Conservation (phyloP, 1,139 yeast species). For the Suhomyces bolitotheri region DNA sequence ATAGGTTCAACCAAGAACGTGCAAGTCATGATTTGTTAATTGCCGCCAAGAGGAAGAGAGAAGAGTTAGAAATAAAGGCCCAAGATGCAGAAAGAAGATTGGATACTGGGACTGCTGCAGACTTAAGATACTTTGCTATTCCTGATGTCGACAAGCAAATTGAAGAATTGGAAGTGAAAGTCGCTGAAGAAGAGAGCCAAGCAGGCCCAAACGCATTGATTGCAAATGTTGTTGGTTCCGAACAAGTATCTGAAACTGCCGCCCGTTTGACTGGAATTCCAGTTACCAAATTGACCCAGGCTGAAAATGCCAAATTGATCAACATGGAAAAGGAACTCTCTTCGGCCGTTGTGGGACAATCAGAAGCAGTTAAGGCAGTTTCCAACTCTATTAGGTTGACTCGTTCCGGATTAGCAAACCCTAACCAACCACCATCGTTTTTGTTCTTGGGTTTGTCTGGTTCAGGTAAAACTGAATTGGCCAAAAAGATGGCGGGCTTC, state of each 20-base stretch:
- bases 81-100: constrained; percentile 95
- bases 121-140: constrained; percentile 92
- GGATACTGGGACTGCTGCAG: constrained; percentile 94
- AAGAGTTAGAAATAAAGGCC: constrained; percentile 90
- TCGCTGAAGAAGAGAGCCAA: constrained; percentile 63
- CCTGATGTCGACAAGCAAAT: constrained; percentile 86
- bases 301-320: constrained; percentile 89
- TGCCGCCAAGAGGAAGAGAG: constrained; percentile 83
- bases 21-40: constrained; percentile 90
- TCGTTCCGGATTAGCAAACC: constrained; percentile 95
- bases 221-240: constrained; percentile 88
- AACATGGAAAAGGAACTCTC: constrained; percentile 90
- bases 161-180: constrained; percentile 68
- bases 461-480: constrained; percentile 97
- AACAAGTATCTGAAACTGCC: constrained; percentile 94
- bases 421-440: constrained; percentile 95
- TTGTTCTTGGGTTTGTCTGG: constrained; percentile 94
- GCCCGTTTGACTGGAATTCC: constrained; percentile 98
- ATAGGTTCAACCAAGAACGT: constrained; percentile 83
- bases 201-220: constrained; percentile 66
- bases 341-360: constrained; percentile 88
- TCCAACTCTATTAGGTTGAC: constrained; percentile 91
- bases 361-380: constrained; percentile 94
- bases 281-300: constrained; percentile 93
- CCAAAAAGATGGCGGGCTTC: constrained; percentile 94